Evolutionary conservation across 352 stramenopile genomes (phyloP), one percentile per base, ranked within the genome.

Genomic region (Globisporangium barbulae): DNA sequence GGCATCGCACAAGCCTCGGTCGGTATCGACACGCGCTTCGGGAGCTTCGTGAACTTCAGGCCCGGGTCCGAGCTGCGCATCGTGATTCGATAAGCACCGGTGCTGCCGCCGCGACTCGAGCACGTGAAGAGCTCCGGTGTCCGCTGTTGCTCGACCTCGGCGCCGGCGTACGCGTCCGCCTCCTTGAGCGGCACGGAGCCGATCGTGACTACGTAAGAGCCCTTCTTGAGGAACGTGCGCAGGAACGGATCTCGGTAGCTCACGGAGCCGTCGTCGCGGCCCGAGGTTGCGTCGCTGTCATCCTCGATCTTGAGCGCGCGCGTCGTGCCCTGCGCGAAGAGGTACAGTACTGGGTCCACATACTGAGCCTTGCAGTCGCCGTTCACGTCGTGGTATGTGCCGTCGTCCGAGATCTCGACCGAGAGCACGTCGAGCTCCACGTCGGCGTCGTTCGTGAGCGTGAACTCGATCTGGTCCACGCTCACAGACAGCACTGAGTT

Each of bases 401-500:
- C 61, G 58, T 82, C 72, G 56, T 90, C 78, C 19, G 77, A 78
- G 28, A 89, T 70, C 59, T 92, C 83, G 37, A 75, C 73, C 6
- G 81, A 88, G 12, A 88, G 56, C 30, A 92, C 72, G 55, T 90
- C 83, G 33, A 88, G 71, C 8, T 70, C 66, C 25, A 90, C 63
- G n/a, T 84, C 67, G 4, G 69, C 70, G 48, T 88, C 75, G 8
- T 63, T 69, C 3, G 1, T 57, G 12, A 92, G 56, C 1, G 53
- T 63, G 59, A 92, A 88, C 25, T 70, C 63, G n/a, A 85, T 74
- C 17, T 77, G 73, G 55, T 89, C 81, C 12, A 90, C 75, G 33
- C 65, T 79, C 39, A 81, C 74, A 0, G 42, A 41, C 21, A 55
- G 47, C 12, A 17, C 13, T 57, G 69, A 13, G 61, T 60, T 17